Base-by-base conservation (phyloP, 352 stramenopile genomes). In the Pythium periplocum region DNA sequence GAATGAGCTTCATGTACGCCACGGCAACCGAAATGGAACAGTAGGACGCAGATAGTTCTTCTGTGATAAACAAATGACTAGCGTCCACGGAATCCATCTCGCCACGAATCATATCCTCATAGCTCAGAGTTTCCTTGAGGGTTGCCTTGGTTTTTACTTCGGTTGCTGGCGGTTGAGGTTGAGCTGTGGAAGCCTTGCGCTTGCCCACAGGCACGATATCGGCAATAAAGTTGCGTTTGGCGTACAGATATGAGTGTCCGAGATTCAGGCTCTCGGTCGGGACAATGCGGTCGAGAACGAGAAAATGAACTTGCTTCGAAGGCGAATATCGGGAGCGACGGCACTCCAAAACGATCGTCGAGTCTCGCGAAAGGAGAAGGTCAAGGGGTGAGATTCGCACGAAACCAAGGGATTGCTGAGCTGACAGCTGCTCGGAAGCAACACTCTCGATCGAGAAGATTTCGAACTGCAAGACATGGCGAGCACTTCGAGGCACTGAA, bases 21-120 rank as follows among this genome's bases (percentile, higher is more conserved):
- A 85, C 68, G 6, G 77, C 79, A 47, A 95, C 82, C 7, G 80
- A 90, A n/a, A 95, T 71, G 1, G 80, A 90, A 12, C 83, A 86
- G 53, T 89, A 90, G 11, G 80, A 90, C 1, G 76, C 66, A 32
- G 80, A 93, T 26, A 95, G 57, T 59, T 95, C 84, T 45, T 95
- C 84, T 4, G 84, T 79, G 31, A 95, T 75, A 32, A 92, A 80
- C 33, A 92, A 70, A 47, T 95, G 83, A 7, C 62, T 87, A 3
- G 75, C 68, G 8, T 79, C 75, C 4, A 61, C 59, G 0, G 76
- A 78, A 43, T 85, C 68, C 31, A 72, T 51, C 37, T 80, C 64
- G 12, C 80, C 67, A 17, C 76, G 78, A 35, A 87, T 57, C 72
- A 88, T 83, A n/a, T 80, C 68, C 9, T 60, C 71, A 53, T 87